Percentiles rank a stretch among this genome's conserved stretches.
phyloP scores from a whole-genome alignment of 2,329 filamentous ascomycete species.

The Arthroderma sp. region DNA sequence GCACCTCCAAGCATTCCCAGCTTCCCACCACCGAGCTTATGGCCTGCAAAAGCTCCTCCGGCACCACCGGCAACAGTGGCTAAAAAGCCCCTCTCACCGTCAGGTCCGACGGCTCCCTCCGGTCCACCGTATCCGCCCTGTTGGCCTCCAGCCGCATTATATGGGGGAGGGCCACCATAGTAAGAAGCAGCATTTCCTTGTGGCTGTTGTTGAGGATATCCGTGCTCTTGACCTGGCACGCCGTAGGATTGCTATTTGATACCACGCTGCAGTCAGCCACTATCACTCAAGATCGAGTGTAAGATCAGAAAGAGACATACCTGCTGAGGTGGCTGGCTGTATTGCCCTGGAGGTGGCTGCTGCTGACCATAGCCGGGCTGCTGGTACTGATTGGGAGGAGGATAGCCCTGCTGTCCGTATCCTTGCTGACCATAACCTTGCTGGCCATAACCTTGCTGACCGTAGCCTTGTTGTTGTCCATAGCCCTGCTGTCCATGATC shows the following conservation, averaged over 20 bases:
- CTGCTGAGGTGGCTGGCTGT: constrained; percentile 10
- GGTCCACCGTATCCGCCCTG: constrained; percentile 2
- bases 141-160: constrained; percentile 1
- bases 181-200: constrained; percentile 20
- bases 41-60: constrained; percentile 23
- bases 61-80: constrained; percentile 26
- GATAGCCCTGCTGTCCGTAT: constrained; percentile 11
- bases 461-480: constrained; percentile 1
- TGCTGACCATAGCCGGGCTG: constrained; percentile 1
- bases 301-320: constrained; percentile 12
- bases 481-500: constrained; percentile 3
- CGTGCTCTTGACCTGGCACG: constrained; percentile 1
- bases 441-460: constrained; percentile 1
- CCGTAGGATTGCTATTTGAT: constrained; percentile 1
- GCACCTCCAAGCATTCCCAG: constrained; percentile 23
- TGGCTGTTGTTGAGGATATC: constrained; percentile 13
- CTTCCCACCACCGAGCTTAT: constrained; percentile 23
- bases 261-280: not conserved
- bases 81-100: constrained; percentile 24
- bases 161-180: constrained; percentile 14
- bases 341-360: not conserved
- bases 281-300: too few species aligned
- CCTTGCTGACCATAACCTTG: constrained; percentile 3
- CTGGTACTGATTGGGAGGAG: constrained; percentile 12
- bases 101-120: constrained; percentile 10